Percentiles rank a stretch among this genome's conserved stretches.
Conservation (phyloP, 2,329 filamentous ascomycete species). For the Neospermospora avenae region DNA sequence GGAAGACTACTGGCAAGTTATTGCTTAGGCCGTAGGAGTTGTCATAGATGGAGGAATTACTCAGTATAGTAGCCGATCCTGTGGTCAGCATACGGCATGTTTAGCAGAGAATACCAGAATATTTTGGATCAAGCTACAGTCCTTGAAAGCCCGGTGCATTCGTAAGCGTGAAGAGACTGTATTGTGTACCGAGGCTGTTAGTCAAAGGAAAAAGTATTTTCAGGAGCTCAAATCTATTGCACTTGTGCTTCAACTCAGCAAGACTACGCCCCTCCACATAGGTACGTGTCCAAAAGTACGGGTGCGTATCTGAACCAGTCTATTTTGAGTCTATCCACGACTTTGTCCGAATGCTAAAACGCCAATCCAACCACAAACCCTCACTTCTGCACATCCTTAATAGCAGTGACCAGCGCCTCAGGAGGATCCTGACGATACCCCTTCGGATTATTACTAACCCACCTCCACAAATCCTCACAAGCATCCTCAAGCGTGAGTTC, state of each 20-base stretch:
- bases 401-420: constrained; percentile 66
- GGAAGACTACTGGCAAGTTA: constrained; percentile 82
- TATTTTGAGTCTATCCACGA: constrained; percentile 4
- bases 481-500: constrained; percentile 87
- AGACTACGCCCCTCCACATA: too few relatives aligned
- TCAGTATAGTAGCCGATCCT: neutral
- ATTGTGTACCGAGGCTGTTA: too few relatives aligned
- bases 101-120: too few relatives aligned
- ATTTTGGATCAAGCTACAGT: too few relatives aligned
- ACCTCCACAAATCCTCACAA: constrained; percentile 91
- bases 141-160: too few relatives aligned
- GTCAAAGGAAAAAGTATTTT: too few relatives aligned
- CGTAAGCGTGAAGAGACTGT: too few relatives aligned
- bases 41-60: neutral
- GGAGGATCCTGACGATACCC: constrained; percentile 94
- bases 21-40: constrained; percentile 60
- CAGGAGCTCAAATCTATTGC: too few relatives aligned
- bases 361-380: neutral
- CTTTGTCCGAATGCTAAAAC: neutral
- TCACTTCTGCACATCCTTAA: constrained; percentile 42
- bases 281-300: too few relatives aligned
- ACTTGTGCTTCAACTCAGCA: too few relatives aligned
- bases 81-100: too few relatives aligned
- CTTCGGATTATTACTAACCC: constrained; percentile 95
- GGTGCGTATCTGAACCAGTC: neutral